A percentile compares a stretch with the other conserved stretches of the same genome.
Conservation (phyloP, 1,284 basidiomycete genomes). For the Puccinia coronata region DNA sequence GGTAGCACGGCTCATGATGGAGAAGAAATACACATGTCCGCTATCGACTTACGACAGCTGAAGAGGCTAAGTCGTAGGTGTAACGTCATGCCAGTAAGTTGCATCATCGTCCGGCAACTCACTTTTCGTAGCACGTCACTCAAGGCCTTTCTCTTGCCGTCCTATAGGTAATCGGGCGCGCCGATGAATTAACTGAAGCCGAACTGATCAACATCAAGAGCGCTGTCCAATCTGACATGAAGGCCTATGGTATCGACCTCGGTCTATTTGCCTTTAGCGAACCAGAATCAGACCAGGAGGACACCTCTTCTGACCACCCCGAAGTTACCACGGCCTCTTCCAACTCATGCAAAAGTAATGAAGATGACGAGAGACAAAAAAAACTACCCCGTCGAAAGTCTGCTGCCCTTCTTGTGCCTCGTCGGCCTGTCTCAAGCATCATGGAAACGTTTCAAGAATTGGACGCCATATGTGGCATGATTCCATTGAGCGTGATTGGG, state of each 20-base stretch:
- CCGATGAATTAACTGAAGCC: conserved; percentile 41
- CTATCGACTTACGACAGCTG: conserved; percentile 34
- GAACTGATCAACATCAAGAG: conserved; percentile 14
- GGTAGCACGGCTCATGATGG: background rate
- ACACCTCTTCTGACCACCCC: background rate
- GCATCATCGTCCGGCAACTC: background rate
- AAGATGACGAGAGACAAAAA: background rate
- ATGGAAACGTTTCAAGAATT: conserved; percentile 9
- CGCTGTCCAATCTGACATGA: conserved; percentile 17
- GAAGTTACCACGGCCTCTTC: conserved; percentile 18
- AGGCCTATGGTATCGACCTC: conserved; percentile 13
- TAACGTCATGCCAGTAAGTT: conserved; percentile 40
- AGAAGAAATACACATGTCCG: conserved; percentile 21
- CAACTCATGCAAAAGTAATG: conserved; percentile 6
- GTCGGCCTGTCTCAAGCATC: conserved; percentile 14
- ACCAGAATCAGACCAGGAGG: conserved; percentile 25
- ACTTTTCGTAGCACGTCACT: background rate
- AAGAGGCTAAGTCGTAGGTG: conserved; percentile 17
- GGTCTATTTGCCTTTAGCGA: conserved; percentile 30
- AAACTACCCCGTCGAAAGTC: conserved; percentile 27
- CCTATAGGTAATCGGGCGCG: conserved; percentile 34
- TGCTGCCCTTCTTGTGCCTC: conserved; percentile 2
- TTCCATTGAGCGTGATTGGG: conserved; percentile 25
- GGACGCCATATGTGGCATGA: conserved; percentile 18
- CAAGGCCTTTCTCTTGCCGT: too few species aligned